These are phyloP conservation scores for Patellaria atrata DNA, from an alignment of 495 filamentous ascomycete species.

Conservation along the genomic window DNA sequence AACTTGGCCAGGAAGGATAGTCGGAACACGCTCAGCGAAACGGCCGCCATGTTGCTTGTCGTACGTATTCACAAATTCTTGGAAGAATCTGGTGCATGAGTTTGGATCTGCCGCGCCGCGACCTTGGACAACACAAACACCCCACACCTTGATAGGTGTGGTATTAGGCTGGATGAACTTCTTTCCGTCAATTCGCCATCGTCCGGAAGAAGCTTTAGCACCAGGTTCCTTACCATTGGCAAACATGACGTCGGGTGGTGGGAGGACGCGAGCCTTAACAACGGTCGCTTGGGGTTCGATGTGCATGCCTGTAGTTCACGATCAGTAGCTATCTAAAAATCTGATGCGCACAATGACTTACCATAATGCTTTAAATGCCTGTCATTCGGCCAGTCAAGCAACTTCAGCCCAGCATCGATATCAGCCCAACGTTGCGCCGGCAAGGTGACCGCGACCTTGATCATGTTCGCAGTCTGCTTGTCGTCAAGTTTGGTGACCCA, in stretches of 20 bases:
- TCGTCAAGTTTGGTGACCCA: constrained; percentile 69
- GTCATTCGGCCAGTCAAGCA: constrained; percentile 56
- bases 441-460: constrained; percentile 61
- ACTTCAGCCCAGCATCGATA: constrained; percentile 47
- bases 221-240: constrained; percentile 15
- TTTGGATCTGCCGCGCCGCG: constrained; percentile 30
- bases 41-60: constrained; percentile 57
- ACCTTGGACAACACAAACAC: constrained; percentile 41
- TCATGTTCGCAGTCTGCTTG: constrained; percentile 62
- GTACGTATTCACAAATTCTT: constrained; percentile 47
- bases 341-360: no score
- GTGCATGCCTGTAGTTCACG: no score
- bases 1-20: constrained; percentile 25
- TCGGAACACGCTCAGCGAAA: constrained; percentile 30
- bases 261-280: constrained; percentile 54
- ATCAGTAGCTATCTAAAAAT: no score
- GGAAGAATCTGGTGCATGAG: constrained; percentile 40
- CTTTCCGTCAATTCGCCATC: constrained; percentile 74
- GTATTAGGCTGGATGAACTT: constrained; percentile 53
- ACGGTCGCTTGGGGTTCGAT: constrained; percentile 46
- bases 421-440: constrained; percentile 47
- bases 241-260: constrained; percentile 55
- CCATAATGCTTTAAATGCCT: constrained; percentile 50
- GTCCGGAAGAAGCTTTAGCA: constrained; percentile 39
- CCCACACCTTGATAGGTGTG: constrained; percentile 51